phyloP scores from a whole-genome alignment of 352 stramenopile species.

The Phytophthora capsici region DNA sequence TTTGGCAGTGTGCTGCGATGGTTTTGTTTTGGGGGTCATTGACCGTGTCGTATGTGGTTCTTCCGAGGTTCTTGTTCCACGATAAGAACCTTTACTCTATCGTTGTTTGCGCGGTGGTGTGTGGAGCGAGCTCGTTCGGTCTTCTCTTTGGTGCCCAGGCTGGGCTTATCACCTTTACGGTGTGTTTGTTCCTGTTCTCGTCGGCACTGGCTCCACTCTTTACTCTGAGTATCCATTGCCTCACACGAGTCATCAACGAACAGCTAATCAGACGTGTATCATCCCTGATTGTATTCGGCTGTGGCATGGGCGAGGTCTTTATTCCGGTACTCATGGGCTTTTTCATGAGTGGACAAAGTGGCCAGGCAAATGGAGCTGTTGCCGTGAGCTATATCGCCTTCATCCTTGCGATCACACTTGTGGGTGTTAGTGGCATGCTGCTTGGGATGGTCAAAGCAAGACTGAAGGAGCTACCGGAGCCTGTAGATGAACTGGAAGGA shows the following conservation, averaged over 20 bases:
- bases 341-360: constrained; percentile 86
- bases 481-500: constrained; percentile 40
- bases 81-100: constrained; percentile 81
- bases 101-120: constrained; percentile 71
- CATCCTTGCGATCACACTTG: constrained; percentile 73
- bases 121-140: constrained; percentile 67
- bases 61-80: constrained; percentile 82
- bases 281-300: constrained; percentile 87
- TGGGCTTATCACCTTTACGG: constrained; percentile 56
- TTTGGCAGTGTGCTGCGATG: constrained; percentile 75
- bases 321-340: constrained; percentile 88
- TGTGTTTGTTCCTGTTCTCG: constrained; percentile 68
- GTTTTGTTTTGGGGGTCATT: constrained; percentile 77
- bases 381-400: constrained; percentile 85
- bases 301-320: constrained; percentile 84
- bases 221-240: constrained; percentile 82
- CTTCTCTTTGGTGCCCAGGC: constrained; percentile 69
- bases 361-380: constrained; percentile 71
- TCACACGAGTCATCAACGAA: constrained; percentile 85
- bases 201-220: constrained; percentile 79
- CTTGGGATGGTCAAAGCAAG: constrained; percentile 77
- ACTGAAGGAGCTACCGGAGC: constrained; percentile 55
- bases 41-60: constrained; percentile 76
- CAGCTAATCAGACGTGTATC: constrained; percentile 79
- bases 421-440: constrained; percentile 69